Base-by-base conservation (phyloP, 2,329 filamentous ascomycete genomes). In the Botrytis porri region DNA sequence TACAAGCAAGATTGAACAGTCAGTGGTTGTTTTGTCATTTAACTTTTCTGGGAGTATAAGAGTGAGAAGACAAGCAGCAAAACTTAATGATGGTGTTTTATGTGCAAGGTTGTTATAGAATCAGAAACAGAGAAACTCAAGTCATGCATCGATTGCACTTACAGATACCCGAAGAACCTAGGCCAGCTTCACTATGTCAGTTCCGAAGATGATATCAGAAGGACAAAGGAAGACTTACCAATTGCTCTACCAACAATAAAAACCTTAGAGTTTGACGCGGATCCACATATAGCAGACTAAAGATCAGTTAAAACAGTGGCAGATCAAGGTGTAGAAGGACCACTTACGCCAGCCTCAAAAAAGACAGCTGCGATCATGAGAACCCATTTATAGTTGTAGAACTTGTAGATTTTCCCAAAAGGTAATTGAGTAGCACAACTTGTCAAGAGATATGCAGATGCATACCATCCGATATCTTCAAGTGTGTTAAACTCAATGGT, bases 401-500 rank as follows among this genome's bases (percentile, higher is more conserved):
- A 78, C 16, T 78, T 81, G 65, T 80, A 81, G 14, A 81, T 77
- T 14, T 79, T 76, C 8, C 80, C 80, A 48, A 77, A 81, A 29
- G 78, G 72, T 29, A 78, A 74, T 71, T 79, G 78, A 43, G 78
- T 77, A 12, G 77, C 75, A 54, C 75, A 78, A 43, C 78, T 76
- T 60, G 82, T 82, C 66, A 84, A 77, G 64, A 83, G 74, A 73
- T 83, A 83, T 16, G 82, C 78, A 73, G 80, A 81, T 3, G 81
- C 83, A 73, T 85, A 85, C 84, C 84, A 86, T 54, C 83, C 84
- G 10, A 86, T 81, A 74, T 85, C 84, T 25, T 80, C 78, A 4
- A 85, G 79, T 32, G 82, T 81, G 63, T 83, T 79, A 76, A 83
- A 82, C 10, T 81, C 77, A 73, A 82, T 78, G 1, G 81, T 82